These are phyloP conservation scores for Oemleria cerasiformis DNA, from an alignment of 306 rosid species.

Conservation along the genomic window DNA sequence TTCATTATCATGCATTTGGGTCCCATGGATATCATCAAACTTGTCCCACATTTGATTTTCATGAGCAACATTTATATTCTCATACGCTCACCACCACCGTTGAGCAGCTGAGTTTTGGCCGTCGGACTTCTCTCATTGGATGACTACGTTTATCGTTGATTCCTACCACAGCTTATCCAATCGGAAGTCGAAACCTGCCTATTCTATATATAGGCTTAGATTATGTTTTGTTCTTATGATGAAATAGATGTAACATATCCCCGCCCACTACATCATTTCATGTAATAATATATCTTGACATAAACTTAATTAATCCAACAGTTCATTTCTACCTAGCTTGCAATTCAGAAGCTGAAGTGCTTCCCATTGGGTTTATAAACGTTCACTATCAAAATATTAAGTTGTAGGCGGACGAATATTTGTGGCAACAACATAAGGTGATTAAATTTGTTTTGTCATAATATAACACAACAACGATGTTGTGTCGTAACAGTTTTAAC, in stretches of 20 bases:
- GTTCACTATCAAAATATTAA: too few relatives aligned
- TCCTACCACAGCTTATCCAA: neutral
- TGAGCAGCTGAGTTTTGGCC: constrained; percentile 11
- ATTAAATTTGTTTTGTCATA: too few relatives aligned
- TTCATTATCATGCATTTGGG: constrained; percentile 36
- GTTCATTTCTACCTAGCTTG: neutral
- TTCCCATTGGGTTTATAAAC: neutral
- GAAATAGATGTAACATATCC: constrained; percentile 4
- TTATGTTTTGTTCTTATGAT: neutral
- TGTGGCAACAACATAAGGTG: too few relatives aligned
- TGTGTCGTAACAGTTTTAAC: too few relatives aligned
- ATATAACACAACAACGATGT: too few relatives aligned
- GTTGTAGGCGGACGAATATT: too few relatives aligned
- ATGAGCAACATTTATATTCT: constrained; percentile 28
- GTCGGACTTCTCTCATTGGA: constrained; percentile 13
- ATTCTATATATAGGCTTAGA: neutral
- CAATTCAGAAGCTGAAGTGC: neutral
- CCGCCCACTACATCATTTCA: neutral
- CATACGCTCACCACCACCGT: constrained; percentile 20
- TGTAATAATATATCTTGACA: neutral
- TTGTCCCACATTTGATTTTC: constrained; percentile 35
- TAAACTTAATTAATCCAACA: neutral
- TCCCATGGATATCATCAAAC: constrained; percentile 21
- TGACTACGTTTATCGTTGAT: constrained; percentile 9
- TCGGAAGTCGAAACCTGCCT: neutral